Evolutionary conservation across 1,284 basidiomycete genomes (phyloP).

Genomic region (Moesziomyces sp.): DNA sequence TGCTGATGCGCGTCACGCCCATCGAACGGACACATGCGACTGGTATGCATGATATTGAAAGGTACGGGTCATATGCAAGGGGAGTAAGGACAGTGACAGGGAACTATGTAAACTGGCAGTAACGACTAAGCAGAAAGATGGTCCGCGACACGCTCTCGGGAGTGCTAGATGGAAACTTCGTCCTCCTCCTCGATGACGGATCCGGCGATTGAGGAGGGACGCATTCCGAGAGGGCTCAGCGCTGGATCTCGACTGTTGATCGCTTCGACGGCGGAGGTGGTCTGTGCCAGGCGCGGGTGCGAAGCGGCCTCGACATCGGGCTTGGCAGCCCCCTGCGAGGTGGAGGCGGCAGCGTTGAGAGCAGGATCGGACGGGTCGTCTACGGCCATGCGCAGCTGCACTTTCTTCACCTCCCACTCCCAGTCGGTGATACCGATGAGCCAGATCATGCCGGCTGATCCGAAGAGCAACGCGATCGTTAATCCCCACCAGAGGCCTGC

Average conservation of each 20-base stretch:
- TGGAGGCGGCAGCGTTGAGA: not conserved
- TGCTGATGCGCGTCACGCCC: too few species aligned
- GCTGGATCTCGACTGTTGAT: constrained; percentile 35
- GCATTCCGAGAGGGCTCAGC: constrained; percentile 22
- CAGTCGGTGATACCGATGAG: constrained; percentile 70
- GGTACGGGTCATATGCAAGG: too few species aligned
- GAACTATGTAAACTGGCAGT: too few species aligned
- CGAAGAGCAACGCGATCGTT: constrained; percentile 69
- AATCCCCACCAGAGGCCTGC: constrained; percentile 71
- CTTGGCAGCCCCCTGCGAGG: constrained; percentile 17
- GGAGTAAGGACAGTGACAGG: too few species aligned
- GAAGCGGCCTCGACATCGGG: constrained; percentile 23
- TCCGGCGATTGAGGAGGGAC: constrained; percentile 38
- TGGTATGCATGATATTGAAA: too few species aligned
- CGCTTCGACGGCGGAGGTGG: constrained; percentile 26
- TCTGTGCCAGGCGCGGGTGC: constrained; percentile 21
- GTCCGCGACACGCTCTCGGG: too few species aligned
- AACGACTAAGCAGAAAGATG: too few species aligned
- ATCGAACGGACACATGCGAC: too few species aligned
- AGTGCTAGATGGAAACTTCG: constrained; percentile 22
- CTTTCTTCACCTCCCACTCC: constrained; percentile 62
- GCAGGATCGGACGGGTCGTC: constrained; percentile 41
- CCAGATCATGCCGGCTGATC: constrained; percentile 63
- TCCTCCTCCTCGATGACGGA: constrained; percentile 40
- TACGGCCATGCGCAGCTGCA: constrained; percentile 48